These are phyloP conservation scores for Erythrophleum ivorense DNA, from an alignment of 331 rosid species.

Conservation along the genomic window DNA sequence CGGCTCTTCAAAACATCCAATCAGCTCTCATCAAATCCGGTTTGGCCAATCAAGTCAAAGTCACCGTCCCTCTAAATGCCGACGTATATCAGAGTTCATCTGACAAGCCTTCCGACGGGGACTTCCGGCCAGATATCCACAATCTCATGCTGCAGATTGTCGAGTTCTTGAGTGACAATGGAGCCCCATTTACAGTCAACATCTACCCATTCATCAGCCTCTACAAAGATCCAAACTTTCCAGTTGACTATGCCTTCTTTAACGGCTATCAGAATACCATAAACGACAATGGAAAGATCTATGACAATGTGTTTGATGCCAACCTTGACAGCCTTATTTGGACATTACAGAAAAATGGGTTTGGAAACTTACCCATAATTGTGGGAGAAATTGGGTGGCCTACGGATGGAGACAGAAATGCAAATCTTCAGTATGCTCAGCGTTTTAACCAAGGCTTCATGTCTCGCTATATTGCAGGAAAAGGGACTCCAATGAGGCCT, in stretches of 20 bases:
- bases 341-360: slow-evolving; percentile 83
- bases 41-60: slow-evolving; percentile 70
- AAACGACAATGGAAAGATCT: slow-evolving; percentile 68
- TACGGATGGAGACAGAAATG: slow-evolving; percentile 83
- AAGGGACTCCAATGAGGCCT: slow-evolving; percentile 86
- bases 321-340: slow-evolving; percentile 85
- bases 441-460: slow-evolving; percentile 87
- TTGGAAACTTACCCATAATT: slow-evolving; percentile 74
- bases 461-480: slow-evolving; percentile 60
- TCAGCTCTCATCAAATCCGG: slow-evolving; percentile 83
- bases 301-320: slow-evolving; percentile 81
- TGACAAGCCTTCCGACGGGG: slow-evolving; percentile 69
- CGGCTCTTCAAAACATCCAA: slow-evolving; percentile 87
- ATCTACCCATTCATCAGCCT: slow-evolving; percentile 96
- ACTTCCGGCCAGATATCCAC: slow-evolving; percentile 72
- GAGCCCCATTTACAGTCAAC: slow-evolving; percentile 81
- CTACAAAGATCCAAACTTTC: slow-evolving; percentile 63
- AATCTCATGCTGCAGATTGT: slow-evolving; percentile 75
- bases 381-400: slow-evolving; percentile 98
- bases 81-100: slow-evolving; percentile 74
- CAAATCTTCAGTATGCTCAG: slow-evolving; percentile 67
- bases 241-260: slow-evolving; percentile 80
- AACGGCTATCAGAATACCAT: slow-evolving; percentile 65
- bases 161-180: slow-evolving; percentile 76
- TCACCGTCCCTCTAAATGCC: slow-evolving; percentile 78